phyloP scores from a whole-genome alignment of 495 filamentous ascomycete species.

The Articulospora tetracladia region DNA sequence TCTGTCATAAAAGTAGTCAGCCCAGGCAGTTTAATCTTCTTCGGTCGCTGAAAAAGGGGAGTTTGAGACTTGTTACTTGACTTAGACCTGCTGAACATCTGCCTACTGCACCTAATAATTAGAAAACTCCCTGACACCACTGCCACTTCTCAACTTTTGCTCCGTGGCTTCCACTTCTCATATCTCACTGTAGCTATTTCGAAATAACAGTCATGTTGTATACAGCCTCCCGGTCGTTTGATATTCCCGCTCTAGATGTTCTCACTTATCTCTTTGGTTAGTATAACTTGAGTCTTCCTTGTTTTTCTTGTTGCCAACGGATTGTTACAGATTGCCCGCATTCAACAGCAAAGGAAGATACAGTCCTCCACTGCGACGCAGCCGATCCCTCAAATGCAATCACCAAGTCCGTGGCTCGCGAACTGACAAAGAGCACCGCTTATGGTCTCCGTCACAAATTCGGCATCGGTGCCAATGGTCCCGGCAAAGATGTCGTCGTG shows the following conservation, averaged over 20 bases:
- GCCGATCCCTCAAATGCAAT: constrained; percentile 40
- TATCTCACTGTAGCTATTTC: no score
- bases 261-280: constrained; percentile 13
- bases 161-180: no score
- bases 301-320: background rate
- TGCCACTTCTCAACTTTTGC: no score
- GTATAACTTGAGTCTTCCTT: background rate
- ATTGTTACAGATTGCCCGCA: constrained; percentile 1
- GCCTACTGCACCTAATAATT: no score
- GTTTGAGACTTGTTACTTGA: no score
- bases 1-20: no score
- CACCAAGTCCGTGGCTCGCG: constrained; percentile 43
- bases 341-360: constrained; percentile 29
- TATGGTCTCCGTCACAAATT: constrained; percentile 42
- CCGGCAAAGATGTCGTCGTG: constrained; percentile 46
- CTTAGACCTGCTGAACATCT: no score
- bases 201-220: constrained; percentile 17
- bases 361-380: constrained; percentile 39
- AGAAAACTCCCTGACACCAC: no score
- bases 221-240: background rate
- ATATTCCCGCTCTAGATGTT: constrained; percentile 8
- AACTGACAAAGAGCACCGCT: constrained; percentile 39
- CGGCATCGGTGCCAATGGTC: constrained; percentile 41
- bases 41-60: no score
- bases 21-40: no score